Percentiles rank a stretch among this genome's conserved stretches.
Evolutionary conservation across 768 basidiomycete genomes (phyloP).

Genomic region (Glaciozyma antarctica): DNA sequence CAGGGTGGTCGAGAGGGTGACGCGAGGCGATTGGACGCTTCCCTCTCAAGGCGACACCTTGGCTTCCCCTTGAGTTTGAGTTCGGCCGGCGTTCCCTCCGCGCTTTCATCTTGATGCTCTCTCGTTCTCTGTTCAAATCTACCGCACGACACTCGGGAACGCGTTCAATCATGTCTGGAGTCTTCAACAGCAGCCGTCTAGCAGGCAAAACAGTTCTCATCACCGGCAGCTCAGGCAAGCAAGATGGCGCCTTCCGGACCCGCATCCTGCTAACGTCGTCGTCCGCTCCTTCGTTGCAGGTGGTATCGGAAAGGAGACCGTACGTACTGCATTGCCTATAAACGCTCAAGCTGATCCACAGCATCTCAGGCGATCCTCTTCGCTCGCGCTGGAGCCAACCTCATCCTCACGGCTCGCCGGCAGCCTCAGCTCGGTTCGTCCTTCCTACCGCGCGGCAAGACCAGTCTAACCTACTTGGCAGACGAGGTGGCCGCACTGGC

Average conservation of each 20-base stretch:
- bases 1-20: too few relatives aligned
- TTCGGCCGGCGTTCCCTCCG: too few relatives aligned
- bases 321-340: not conserved
- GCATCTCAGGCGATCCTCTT: conserved; percentile 24
- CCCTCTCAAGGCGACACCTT: too few relatives aligned
- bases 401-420: conserved; percentile 30
- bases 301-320: conserved; percentile 27
- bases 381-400: conserved; percentile 26
- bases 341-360: not conserved
- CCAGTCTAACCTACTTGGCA: too few relatives aligned
- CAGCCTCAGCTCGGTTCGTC: conserved; percentile 22
- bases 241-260: not conserved
- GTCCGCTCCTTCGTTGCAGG: conserved; percentile 1
- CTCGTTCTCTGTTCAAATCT: too few relatives aligned
- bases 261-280: not conserved
- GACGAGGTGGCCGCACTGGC: conserved; percentile 4
- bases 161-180: not conserved
- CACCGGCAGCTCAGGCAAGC: not conserved
- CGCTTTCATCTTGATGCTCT: too few relatives aligned
- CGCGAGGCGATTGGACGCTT: too few relatives aligned
- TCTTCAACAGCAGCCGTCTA: conserved; percentile 20
- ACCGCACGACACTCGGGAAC: too few relatives aligned
- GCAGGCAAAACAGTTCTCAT: conserved; percentile 26
- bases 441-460: too few relatives aligned
- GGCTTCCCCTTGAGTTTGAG: too few relatives aligned